phyloP scores from a whole-genome alignment of 176 grass and related monocot species.

The Otatea glauca region DNA sequence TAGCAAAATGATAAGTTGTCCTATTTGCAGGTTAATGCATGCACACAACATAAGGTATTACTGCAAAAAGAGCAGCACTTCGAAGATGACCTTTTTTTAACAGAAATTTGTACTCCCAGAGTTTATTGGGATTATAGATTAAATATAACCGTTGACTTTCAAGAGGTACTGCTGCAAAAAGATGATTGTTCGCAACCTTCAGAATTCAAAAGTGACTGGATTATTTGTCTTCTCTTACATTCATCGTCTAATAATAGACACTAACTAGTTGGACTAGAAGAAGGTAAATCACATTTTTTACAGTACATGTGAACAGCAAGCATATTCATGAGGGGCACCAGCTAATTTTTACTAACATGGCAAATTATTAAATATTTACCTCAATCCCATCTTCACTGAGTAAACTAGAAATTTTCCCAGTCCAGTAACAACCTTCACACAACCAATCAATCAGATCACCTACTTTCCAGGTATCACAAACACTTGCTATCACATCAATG shows the following conservation, averaged over 20 bases:
- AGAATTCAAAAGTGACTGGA: background rate
- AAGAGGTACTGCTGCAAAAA: background rate
- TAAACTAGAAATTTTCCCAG: conserved; percentile 53
- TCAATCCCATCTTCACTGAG: conserved; percentile 38
- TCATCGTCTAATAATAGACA: background rate
- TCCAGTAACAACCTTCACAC: conserved; percentile 57
- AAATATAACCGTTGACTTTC: background rate
- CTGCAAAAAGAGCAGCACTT: background rate
- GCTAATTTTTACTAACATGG: conserved; percentile 5
- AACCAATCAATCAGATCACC: conserved; percentile 69
- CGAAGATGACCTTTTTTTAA: background rate
- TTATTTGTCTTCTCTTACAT: background rate
- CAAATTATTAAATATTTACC: conserved; percentile 45
- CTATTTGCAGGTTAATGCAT: background rate
- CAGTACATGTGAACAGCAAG: background rate
- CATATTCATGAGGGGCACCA: background rate
- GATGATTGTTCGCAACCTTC: background rate
- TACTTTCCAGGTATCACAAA: conserved; percentile 57
- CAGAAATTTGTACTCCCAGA: background rate
- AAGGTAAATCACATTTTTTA: background rate
- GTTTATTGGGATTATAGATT: background rate
- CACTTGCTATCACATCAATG: conserved; percentile 44
- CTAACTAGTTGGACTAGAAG: background rate
- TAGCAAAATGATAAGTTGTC: background rate
- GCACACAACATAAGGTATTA: background rate